Percentiles rank a stretch among this genome's conserved stretches.
These are phyloP conservation scores for Puccinia hordei DNA, from an alignment of 1,284 basidiomycete species.

Conservation along the genomic window DNA sequence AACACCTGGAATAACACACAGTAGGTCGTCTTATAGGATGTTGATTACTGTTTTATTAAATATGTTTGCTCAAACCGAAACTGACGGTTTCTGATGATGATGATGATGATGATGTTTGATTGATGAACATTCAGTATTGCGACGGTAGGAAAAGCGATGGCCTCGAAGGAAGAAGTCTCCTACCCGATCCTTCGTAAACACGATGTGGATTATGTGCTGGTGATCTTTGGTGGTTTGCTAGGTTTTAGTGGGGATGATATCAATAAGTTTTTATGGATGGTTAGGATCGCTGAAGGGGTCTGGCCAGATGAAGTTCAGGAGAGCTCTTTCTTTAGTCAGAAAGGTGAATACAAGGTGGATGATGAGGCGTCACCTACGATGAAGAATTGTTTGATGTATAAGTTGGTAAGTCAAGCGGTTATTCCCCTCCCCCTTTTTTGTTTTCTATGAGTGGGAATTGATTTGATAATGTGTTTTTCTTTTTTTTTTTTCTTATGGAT, in stretches of 20 bases:
- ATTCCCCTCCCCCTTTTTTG: background rate
- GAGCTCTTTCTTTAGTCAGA: constrained; percentile 86
- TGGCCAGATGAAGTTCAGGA: constrained; percentile 99
- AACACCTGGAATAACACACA: constrained; percentile 99
- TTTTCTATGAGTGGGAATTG: background rate
- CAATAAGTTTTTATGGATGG: constrained; percentile 99
- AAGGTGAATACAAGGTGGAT: constrained; percentile 92
- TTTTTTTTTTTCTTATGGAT: constrained; percentile 1
- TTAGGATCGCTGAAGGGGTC: constrained; percentile 93
- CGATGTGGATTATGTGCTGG: constrained; percentile 95
- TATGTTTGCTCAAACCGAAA: too few relatives aligned
- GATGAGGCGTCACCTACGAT: constrained; percentile 83
- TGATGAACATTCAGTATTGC: constrained; percentile 81
- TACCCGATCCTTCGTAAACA: constrained; percentile 96
- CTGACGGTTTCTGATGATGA: constrained; percentile 47
- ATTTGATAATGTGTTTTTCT: background rate
- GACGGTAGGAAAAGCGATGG: constrained; percentile 97
- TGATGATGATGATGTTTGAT: constrained; percentile 5
- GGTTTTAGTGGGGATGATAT: constrained; percentile 99
- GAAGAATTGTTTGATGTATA: constrained; percentile 96
- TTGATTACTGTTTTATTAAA: too few relatives aligned
- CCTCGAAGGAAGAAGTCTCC: constrained; percentile 85
- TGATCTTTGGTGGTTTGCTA: constrained; percentile 95
- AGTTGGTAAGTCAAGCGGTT: constrained; percentile 92
- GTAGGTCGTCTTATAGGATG: too few relatives aligned